Percentiles rank a stretch among this genome's conserved stretches.
phyloP scores from a whole-genome alignment of 352 stramenopile genomes.

The Pythium biforme region DNA sequence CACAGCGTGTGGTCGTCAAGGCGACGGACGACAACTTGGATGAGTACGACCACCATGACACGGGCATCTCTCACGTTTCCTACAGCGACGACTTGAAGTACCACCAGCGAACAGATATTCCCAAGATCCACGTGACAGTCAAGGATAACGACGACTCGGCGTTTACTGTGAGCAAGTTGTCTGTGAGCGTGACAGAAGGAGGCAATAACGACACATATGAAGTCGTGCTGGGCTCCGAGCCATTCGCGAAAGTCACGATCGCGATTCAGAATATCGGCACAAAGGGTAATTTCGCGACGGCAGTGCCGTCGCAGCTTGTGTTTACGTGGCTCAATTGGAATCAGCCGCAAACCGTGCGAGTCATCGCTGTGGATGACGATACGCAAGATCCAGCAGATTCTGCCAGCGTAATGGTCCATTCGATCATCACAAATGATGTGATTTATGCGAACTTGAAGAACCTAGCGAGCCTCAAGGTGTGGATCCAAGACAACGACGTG shows the following conservation, averaged over 20 bases:
- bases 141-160: constrained; percentile 61
- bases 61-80: constrained; percentile 65
- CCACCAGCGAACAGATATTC: constrained; percentile 46
- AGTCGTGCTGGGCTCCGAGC: constrained; percentile 56
- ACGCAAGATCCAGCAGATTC: constrained; percentile 51
- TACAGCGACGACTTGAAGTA: constrained; percentile 75
- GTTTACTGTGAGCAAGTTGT: constrained; percentile 44
- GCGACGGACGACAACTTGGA: constrained; percentile 70
- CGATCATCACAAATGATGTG: constrained; percentile 57
- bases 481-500: constrained; percentile 63
- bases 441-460: constrained; percentile 56
- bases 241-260: constrained; percentile 66
- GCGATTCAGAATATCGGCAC: constrained; percentile 44
- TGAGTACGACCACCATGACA: constrained; percentile 60
- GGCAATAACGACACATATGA: constrained; percentile 44
- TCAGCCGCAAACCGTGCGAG: constrained; percentile 43
- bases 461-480: constrained; percentile 44
- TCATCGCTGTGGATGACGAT: constrained; percentile 58
- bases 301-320: constrained; percentile 33
- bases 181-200: constrained; percentile 45
- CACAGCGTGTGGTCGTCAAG: constrained; percentile 46
- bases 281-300: constrained; percentile 43
- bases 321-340: constrained; percentile 82
- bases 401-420: constrained; percentile 50
- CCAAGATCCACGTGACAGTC: constrained; percentile 61